Base-by-base conservation (phyloP, 2,329 filamentous ascomycete genomes). In the Xylariaceae sp. region DNA sequence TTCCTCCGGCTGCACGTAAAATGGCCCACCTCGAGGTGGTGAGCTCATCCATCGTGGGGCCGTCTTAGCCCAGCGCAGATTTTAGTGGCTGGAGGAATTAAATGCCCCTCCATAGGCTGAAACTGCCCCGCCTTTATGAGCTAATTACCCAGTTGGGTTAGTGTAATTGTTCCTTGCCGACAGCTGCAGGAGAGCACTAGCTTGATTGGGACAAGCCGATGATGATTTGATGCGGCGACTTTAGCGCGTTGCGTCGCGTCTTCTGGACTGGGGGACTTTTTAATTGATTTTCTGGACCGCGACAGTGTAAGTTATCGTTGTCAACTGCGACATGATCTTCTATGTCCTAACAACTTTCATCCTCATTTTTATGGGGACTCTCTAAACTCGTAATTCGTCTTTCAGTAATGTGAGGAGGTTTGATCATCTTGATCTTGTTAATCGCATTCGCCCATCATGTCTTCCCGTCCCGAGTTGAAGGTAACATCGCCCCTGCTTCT, bases 391-490 rank as follows among this genome's bases (percentile, higher is more conserved):
- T 11, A 23, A 53, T 13, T 18, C 17, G 2, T 9, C 17, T 17
- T 45, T n/a, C 5, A 35, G 23, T 13, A 23, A 48, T 37, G 44
- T 13, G 44, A 48, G 23, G 42, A 35, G 9, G 49, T 34, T 7
- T 49, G 51, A 9, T 17, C 9, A 30, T 18, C n/a, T 35, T 51
- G 23, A 15, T 34, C 9, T 15, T 4, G 37, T 44, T n/a, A 17
- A 45, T 11, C 17, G 6, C 17, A 15, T 37, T 48, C 23, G 17
- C 18, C 52, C 63, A 70, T 34, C 48, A 84, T 84, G 81, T 77
- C 76, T 56, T 82, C 80, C 44, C 73, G 82, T 63, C 82, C 82
- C 10, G 82, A 84, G 67, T 75, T 84, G 63, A 83, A 82, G 71
- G 72, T 73, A 59, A 42, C 11, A 42, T 9, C 39, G 1, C 44